Base-by-base conservation (phyloP, 176 grass and related monocot species). In the Carex scoparia region DNA sequence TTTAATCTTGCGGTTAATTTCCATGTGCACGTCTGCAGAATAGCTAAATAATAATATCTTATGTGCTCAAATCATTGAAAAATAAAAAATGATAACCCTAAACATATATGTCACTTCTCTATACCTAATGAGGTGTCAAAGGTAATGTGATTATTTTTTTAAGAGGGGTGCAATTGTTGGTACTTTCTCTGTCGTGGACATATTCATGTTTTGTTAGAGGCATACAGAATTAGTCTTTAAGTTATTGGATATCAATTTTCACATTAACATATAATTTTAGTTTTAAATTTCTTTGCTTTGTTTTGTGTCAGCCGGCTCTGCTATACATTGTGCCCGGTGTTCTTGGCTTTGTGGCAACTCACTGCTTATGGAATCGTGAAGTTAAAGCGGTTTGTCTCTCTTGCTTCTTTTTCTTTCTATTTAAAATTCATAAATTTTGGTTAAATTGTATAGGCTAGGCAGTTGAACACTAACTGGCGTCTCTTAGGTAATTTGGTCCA, bases 291-390 rank as follows among this genome's bases (percentile, higher is more conserved):
- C 10, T 70, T 79, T 67, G 3, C 49, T 6, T 75, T 63, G 58
- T 11, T 11, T 37, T 42, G 70, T 60, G 68, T 57, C 89, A 98
- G 89, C 93, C 95, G 81, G 95, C 95, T 64, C 87, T 98, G 10
- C 60, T 92, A 73, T 95, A 98, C 76, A 93, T 98, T 6, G 91
- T 95, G 76, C 93, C 93, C 72, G 89, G 93, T 66, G 92, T 98
- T 74, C 88, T 90, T 76, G 95, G 95, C 84, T 98, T 91, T 59
- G 65, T 98, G 8, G 89, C 93, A 46, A 86, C 33, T 53, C 95
- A 94, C 62, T 93, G 89, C 85, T 56, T 98, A 37, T 95, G 89
- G 93, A 87, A 93, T 54, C 84, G 90, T 9, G 95, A 98, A 90
- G 95, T 92, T 80, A 95, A 91, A 68, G 86, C 66, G 85, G 95